These are phyloP conservation scores for Pichia norvegensis DNA, from an alignment of 1,139 yeast species.

Conservation along the genomic window DNA sequence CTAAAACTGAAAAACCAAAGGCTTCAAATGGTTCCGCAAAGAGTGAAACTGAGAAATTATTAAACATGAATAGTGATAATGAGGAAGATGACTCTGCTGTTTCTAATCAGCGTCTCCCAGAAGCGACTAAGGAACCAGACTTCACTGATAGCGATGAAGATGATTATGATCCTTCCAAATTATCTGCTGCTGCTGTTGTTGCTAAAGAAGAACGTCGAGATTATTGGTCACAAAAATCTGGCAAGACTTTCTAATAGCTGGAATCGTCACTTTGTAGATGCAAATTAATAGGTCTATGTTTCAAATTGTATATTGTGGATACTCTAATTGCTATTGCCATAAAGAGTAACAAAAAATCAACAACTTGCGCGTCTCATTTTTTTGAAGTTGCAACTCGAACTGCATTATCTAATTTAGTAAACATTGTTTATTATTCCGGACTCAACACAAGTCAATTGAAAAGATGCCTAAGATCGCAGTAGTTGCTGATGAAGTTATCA, in stretches of 20 bases:
- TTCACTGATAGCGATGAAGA: slow-evolving; percentile 21
- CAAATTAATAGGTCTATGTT: neutral
- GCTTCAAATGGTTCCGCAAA: slow-evolving; percentile 1
- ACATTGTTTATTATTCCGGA: no score
- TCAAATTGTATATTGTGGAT: no score
- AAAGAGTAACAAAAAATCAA: neutral
- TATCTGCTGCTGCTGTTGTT: slow-evolving; percentile 6
- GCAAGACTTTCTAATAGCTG: slow-evolving; percentile 17
- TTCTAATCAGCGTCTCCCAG: no score
- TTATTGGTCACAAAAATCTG: slow-evolving; percentile 37
- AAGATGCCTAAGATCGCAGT: neutral
- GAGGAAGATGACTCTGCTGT: slow-evolving; percentile 3
- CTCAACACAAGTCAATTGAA: neutral
- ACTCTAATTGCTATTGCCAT: no score
- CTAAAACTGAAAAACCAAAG: neutral
- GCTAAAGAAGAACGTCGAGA: slow-evolving; percentile 32
- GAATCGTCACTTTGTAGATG: neutral
- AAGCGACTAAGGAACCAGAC: slow-evolving; percentile 4
- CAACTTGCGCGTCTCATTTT: neutral
- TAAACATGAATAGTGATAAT: slow-evolving; percentile 9
- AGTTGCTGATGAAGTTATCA: slow-evolving; percentile 26
- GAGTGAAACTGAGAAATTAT: slow-evolving; percentile 8
- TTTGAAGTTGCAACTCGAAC: neutral
- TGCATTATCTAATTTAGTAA: no score
- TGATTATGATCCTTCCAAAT: slow-evolving; percentile 18